Evolutionary conservation across 139 green algal genomes (phyloP).

Genomic region (Yamagishiella unicocca): DNA sequence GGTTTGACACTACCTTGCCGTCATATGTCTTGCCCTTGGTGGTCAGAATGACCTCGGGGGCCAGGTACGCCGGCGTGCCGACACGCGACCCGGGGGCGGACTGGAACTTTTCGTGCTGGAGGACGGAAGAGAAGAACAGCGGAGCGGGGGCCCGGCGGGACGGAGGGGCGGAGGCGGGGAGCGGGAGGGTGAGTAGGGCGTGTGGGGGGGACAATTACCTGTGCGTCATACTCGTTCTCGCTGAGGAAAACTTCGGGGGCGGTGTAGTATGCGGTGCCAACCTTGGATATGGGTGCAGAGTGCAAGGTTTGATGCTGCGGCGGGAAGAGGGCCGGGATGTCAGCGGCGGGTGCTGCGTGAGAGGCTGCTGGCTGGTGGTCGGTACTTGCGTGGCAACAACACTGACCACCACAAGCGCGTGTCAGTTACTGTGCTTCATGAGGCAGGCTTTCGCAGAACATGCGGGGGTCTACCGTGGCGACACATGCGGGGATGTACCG

Average conservation of each 20-base stretch:
- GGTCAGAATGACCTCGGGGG: conserved; percentile 95
- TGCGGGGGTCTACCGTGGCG: no score
- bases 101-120: conserved; percentile 86
- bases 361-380: no score
- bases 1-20: conserved; percentile 76
- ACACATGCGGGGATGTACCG: no score
- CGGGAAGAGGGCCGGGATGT: background rate
- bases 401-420: no score
- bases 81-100: conserved; percentile 88
- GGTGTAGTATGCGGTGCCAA: conserved; percentile 54
- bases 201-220: conserved; percentile 30
- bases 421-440: no score
- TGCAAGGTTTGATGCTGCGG: conserved; percentile 82
- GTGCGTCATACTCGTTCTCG: conserved; percentile 46
- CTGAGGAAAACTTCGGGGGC: conserved; percentile 50
- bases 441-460: no score
- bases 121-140: background rate
- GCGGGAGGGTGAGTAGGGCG: background rate
- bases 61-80: conserved; percentile 98
- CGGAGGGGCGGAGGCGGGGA: background rate
- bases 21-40: conserved; percentile 90
- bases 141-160: background rate
- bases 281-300: conserved; percentile 51
- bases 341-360: background rate
- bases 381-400: no score